phyloP scores from a whole-genome alignment of 805 yeast species.

The Saccharomycopsis lassenensis region DNA sequence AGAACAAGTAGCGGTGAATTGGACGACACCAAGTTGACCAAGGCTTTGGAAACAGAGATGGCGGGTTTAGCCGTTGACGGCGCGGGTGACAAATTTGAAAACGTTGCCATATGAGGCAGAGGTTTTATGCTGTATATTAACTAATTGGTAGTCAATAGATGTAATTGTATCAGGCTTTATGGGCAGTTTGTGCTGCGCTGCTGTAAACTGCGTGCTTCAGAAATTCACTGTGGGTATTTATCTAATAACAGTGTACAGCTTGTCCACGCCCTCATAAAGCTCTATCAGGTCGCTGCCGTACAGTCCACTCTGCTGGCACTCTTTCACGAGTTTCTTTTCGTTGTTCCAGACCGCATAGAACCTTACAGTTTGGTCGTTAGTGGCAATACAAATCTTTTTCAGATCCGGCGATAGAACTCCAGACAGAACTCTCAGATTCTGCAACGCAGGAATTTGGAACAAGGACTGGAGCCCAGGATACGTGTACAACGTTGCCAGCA shows the following conservation, averaged over 20 bases:
- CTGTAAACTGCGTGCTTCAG: too few species aligned
- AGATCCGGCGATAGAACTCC: conserved; percentile 59
- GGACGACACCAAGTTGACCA: too few species aligned
- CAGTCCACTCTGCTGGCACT: conserved; percentile 33
- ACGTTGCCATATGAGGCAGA: too few species aligned
- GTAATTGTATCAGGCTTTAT: too few species aligned
- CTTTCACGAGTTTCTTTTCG: conserved; percentile 25
- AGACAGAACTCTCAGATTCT: conserved; percentile 49
- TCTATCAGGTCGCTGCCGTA: conserved; percentile 51
- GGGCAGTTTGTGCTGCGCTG: too few species aligned
- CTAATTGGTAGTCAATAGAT: too few species aligned
- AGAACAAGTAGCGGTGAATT: too few species aligned
- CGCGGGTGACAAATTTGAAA: too few species aligned
- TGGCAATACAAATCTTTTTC: conserved; percentile 55
- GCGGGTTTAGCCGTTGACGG: too few species aligned
- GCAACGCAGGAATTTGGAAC: conserved; percentile 37
- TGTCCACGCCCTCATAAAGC: conserved; percentile 40
- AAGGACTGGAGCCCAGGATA: conserved; percentile 52
- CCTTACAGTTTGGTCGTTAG: conserved; percentile 68
- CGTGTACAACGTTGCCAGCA: conserved; percentile 47
- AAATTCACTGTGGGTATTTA: too few species aligned
- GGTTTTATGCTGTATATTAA: too few species aligned
- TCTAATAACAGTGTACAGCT: conserved; percentile 8
- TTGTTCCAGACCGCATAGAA: conserved; percentile 65
- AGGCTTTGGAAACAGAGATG: too few species aligned